Percentiles rank a stretch among this genome's conserved stretches.
These are phyloP conservation scores for Candida oleophila DNA, from an alignment of 805 yeast species.

Conservation along the genomic window DNA sequence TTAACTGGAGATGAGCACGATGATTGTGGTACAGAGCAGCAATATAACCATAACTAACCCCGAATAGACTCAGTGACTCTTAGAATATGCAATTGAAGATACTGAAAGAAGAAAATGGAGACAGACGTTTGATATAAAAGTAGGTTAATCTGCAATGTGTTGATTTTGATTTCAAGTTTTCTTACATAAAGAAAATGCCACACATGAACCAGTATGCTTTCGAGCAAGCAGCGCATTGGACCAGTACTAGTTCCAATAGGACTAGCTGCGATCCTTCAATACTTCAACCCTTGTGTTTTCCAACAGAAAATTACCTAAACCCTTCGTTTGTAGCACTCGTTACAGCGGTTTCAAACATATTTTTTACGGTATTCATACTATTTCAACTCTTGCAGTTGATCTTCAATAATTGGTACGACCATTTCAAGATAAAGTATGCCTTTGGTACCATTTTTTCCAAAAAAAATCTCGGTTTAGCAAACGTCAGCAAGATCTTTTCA, in stretches of 20 bases:
- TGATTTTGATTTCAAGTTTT: no score
- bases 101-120: no score
- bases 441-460: constrained; percentile 17
- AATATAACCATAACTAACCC: not conserved
- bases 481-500: constrained; percentile 14
- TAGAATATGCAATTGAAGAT: no score
- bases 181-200: not conserved
- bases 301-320: constrained; percentile 18
- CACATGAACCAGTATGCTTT: not conserved
- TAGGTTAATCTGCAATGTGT: not conserved
- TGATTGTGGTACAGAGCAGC: no score
- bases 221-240: not conserved
- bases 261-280: constrained; percentile 36
- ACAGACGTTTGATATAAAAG: not conserved
- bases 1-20: no score
- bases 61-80: no score
- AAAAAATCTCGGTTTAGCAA: constrained; percentile 17
- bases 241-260: not conserved
- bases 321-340: constrained; percentile 27
- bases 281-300: constrained; percentile 20
- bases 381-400: constrained; percentile 12
- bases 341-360: not conserved
- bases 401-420: constrained; percentile 15
- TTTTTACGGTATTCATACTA: constrained; percentile 10
- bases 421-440: constrained; percentile 14